These are phyloP conservation scores for Yamadazyma triangularis DNA, from an alignment of 1,139 yeast species.

Conservation along the genomic window DNA sequence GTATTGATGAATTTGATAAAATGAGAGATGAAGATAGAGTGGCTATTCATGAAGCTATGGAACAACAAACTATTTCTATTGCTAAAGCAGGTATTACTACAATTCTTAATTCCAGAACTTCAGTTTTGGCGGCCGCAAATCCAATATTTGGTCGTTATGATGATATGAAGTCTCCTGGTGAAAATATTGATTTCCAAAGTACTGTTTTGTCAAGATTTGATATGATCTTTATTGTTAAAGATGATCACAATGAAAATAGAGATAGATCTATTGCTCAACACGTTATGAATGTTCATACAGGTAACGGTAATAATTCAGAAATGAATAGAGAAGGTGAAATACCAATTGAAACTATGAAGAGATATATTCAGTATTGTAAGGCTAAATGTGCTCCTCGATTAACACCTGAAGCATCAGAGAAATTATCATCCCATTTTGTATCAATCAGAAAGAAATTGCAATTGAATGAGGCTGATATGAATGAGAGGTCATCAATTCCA, in stretches of 20 bases:
- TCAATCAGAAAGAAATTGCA: slow-evolving; percentile 83
- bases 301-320: slow-evolving; percentile 46
- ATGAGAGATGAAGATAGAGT: slow-evolving; percentile 99
- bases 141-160: slow-evolving; percentile 97
- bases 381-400: slow-evolving; percentile 89
- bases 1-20: slow-evolving; percentile 98
- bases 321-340: slow-evolving; percentile 76
- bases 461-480: slow-evolving; percentile 72
- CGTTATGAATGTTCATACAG: slow-evolving; percentile 93
- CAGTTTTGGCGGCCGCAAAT: slow-evolving; percentile 96
- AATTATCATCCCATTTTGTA: slow-evolving; percentile 91
- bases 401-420: slow-evolving; percentile 85
- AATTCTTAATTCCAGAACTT: slow-evolving; percentile 88
- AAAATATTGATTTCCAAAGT: slow-evolving; percentile 95
- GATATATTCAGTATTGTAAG: slow-evolving; percentile 88
- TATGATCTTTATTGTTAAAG: slow-evolving; percentile 96
- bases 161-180: slow-evolving; percentile 95
- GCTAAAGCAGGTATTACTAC: slow-evolving; percentile 99
- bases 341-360: slow-evolving; percentile 84
- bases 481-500: slow-evolving; percentile 92
- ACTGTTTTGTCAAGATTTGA: slow-evolving; percentile 96
- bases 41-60: slow-evolving; percentile 99
- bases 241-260: slow-evolving; percentile 82
- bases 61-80: slow-evolving; percentile 97
- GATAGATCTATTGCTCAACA: slow-evolving; percentile 92